phyloP scores from a whole-genome alignment of 345 rosid genomes.

The Populus simonii region DNA sequence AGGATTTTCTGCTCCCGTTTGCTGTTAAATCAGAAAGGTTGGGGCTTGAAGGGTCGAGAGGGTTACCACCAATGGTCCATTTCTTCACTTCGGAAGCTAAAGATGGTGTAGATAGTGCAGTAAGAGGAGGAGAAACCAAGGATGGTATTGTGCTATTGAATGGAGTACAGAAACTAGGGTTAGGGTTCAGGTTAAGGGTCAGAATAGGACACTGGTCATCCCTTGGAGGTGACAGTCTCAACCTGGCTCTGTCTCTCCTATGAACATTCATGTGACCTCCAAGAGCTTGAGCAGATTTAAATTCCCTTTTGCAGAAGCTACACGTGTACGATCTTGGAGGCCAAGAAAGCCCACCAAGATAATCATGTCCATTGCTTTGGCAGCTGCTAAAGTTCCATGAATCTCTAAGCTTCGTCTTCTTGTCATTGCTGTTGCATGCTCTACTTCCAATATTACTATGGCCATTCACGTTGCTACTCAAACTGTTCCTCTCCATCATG shows the following conservation, averaged over 20 bases:
- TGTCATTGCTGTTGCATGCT: conserved; percentile 28
- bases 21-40: conserved; percentile 22
- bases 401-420: conserved; percentile 27
- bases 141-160: conserved; percentile 19
- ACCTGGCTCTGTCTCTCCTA: conserved; percentile 87
- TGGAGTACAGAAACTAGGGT: conserved; percentile 53
- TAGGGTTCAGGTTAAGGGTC: conserved; percentile 40
- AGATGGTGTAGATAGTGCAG: conserved; percentile 43
- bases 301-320: conserved; percentile 92
- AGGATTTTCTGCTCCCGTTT: conserved; percentile 16
- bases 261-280: conserved; percentile 99
- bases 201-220: too few relatives aligned
- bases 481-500: conserved; percentile 54
- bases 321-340: conserved; percentile 94
- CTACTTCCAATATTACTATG: conserved; percentile 14
- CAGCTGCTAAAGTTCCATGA: conserved; percentile 31
- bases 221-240: conserved; percentile 55
- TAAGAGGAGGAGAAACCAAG: conserved; percentile 38
- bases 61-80: conserved; percentile 19
- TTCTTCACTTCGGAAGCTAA: conserved; percentile 31
- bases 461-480: conserved; percentile 43
- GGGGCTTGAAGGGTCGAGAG: conserved; percentile 27
- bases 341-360: conserved; percentile 73
- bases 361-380: conserved; percentile 49
- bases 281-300: conserved; percentile 75